These are phyloP conservation scores for Daldinia decipiens DNA, from an alignment of 495 filamentous ascomycete genomes.

Conservation along the genomic window DNA sequence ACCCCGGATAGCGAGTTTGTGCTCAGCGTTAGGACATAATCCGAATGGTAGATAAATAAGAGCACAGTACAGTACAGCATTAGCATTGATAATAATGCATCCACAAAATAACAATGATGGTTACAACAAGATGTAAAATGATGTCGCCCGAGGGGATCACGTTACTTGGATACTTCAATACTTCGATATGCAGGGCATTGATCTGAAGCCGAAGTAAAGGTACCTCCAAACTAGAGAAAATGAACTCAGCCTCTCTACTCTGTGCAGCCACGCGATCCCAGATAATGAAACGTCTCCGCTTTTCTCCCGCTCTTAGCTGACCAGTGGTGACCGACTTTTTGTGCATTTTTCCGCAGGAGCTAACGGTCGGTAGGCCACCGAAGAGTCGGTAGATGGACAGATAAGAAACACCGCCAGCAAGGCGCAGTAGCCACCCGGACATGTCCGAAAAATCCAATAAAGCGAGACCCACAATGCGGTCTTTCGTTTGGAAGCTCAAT, in stretches of 20 bases:
- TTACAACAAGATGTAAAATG: background rate
- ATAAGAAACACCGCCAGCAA: slow-evolving; percentile 14
- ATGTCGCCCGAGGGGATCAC: background rate
- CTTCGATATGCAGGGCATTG: background rate
- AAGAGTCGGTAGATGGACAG: slow-evolving; percentile 24
- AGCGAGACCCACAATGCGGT: slow-evolving; percentile 5
- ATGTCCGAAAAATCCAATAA: slow-evolving; percentile 30
- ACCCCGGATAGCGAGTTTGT: background rate
- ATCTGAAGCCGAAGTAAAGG: background rate
- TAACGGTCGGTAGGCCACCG: slow-evolving; percentile 35
- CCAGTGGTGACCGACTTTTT: slow-evolving; percentile 41
- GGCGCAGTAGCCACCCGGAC: slow-evolving; percentile 43
- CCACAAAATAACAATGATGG: background rate
- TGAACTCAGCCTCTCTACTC: background rate
- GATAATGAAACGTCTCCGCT: slow-evolving; percentile 18
- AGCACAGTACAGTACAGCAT: background rate
- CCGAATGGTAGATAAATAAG: background rate
- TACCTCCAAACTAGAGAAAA: too few species aligned
- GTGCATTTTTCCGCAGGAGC: slow-evolving; percentile 23
- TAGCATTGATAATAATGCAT: background rate
- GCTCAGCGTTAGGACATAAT: background rate
- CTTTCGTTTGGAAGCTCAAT: background rate
- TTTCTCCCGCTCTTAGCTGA: slow-evolving; percentile 35
- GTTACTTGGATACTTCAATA: background rate
- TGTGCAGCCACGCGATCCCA: slow-evolving; percentile 5